Conservation (phyloP, 352 stramenopile species). For the Globisporangium recalcitrans region DNA sequence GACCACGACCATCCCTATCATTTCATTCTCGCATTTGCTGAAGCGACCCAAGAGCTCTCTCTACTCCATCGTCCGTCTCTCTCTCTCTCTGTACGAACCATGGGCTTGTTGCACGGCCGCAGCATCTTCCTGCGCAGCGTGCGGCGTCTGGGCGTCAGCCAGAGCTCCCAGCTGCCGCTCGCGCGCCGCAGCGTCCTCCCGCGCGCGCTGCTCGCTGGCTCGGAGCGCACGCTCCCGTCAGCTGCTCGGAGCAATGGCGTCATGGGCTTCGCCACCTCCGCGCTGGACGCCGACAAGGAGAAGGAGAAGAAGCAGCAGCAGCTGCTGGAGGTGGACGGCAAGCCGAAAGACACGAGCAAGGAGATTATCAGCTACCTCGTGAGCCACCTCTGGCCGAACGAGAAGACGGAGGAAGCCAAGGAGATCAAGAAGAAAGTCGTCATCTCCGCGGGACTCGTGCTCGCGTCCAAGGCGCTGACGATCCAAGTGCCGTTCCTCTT, state of each 20-base stretch:
- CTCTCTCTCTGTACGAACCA: not conserved
- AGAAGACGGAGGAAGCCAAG: conserved; percentile 44
- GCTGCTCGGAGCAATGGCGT: conserved; percentile 16
- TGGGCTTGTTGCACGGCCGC: conserved; percentile 37
- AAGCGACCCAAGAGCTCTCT: not conserved
- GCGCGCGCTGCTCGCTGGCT: conserved; percentile 8
- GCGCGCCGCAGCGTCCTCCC: not conserved
- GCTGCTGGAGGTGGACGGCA: not conserved
- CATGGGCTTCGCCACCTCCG: conserved; percentile 33
- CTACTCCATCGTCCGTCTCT: not conserved
- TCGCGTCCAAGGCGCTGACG: conserved; percentile 89
- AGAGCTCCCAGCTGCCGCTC: conserved; percentile 4
- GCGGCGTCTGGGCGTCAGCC: conserved; percentile 23
- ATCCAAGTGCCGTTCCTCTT: conserved; percentile 97
- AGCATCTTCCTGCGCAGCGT: conserved; percentile 36
- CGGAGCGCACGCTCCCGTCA: conserved; percentile 2
- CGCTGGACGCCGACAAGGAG: conserved; percentile 18
- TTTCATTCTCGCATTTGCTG: not conserved
- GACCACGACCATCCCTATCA: not conserved
- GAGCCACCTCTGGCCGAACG: conserved; percentile 62
- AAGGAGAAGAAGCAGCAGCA: conserved; percentile 17
- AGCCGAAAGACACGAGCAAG: conserved; percentile 31
- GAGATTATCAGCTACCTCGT: conserved; percentile 62
- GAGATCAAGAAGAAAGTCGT: conserved; percentile 83
- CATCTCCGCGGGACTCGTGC: conserved; percentile 77